Base-by-base conservation (phyloP, 306 rosid species). In the Cicer chorassanicum region DNA sequence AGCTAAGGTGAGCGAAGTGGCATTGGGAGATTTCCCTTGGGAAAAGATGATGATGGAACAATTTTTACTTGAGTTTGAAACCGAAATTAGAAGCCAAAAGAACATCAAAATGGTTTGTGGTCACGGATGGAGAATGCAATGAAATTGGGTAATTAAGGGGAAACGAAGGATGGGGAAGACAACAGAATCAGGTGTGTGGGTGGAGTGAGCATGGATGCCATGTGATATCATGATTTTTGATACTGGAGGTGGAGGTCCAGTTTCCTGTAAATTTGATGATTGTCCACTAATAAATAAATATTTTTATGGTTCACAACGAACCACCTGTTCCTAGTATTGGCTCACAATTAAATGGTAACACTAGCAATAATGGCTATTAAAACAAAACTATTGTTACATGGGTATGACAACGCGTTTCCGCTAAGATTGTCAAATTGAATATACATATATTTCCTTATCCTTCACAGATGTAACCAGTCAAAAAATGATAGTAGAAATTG, bases 351-450 rank as follows among this genome's bases (percentile, higher is more conserved):
- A 65, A 42, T 60, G 76, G 38, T 3, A 69, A 70, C 53, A 76
- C 79, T 21, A 42, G 60, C 46, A 67, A 39, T 66, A 72, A 39
- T 44, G 44, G 70, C 60, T 67, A 68, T 76, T 10, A 38, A 55
- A 72, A 84, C 72, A 78, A 54, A 49, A 21, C 63, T 81, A 74
- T 36, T 78, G 49, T 51, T 85, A 85, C 82, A 78, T 13, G 43
- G 21, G 65, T 19, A 60, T 72, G 80, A 74, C 73, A 74, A 78
- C 16, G 9, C 40, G 56, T 63, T 79, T 72, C 70, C 15, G 43
- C 75, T 72, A 62, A 72, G 36, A 72, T 77, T 80, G 79, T 76
- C 74, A 88, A 80, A 70, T 74, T 61, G 86, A 82, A 86, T 75
- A 82, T 80, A 86, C 85, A 80, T 61, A 80, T 55, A 49, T 76